Conservation (phyloP, 495 filamentous ascomycete species). For the Pseudevernia furfuracea region DNA sequence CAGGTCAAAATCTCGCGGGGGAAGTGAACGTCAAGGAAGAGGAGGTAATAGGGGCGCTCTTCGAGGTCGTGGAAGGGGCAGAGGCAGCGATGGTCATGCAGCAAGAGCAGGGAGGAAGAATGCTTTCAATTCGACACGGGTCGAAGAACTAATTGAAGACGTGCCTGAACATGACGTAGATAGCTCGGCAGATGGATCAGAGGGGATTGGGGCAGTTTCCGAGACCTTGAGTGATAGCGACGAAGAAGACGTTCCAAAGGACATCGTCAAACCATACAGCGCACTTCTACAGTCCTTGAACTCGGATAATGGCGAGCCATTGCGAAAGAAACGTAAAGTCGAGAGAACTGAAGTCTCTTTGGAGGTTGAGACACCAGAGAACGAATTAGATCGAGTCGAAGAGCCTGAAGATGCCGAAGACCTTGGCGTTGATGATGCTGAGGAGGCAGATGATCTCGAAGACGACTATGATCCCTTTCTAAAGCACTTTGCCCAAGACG, state of each 20-base stretch:
- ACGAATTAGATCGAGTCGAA: conserved; percentile 39
- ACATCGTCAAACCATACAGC: conserved; percentile 49
- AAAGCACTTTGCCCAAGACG: conserved; percentile 62
- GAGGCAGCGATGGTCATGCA: conserved; percentile 15
- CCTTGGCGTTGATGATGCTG: conserved; percentile 32
- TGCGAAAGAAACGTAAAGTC: conserved; percentile 62
- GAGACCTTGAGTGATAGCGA: conserved; percentile 27
- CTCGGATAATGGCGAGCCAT: conserved; percentile 42
- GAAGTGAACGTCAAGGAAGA: conserved; percentile 8
- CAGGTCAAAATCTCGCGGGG: conserved; percentile 24
- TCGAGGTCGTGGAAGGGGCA: conserved; percentile 10
- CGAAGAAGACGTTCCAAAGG: conserved; percentile 38
- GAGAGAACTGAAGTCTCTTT: conserved; percentile 30
- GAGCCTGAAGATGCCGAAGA: conserved; percentile 31
- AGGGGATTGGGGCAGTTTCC: conserved; percentile 17
- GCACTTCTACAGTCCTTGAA: conserved; percentile 58
- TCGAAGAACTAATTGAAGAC: conserved; percentile 19
- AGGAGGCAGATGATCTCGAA: conserved; percentile 42
- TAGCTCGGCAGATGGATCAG: conserved; percentile 5
- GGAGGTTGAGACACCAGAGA: conserved; percentile 20
- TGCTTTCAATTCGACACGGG: conserved; percentile 19
- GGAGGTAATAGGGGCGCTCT: conserved; percentile 19
- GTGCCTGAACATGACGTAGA: conserved; percentile 4
- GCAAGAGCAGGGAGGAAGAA: conserved; percentile 7
- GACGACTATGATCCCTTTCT: conserved; percentile 68